These are phyloP conservation scores for Scheffersomyces coipomensis DNA, from an alignment of 805 yeast species.

Conservation along the genomic window DNA sequence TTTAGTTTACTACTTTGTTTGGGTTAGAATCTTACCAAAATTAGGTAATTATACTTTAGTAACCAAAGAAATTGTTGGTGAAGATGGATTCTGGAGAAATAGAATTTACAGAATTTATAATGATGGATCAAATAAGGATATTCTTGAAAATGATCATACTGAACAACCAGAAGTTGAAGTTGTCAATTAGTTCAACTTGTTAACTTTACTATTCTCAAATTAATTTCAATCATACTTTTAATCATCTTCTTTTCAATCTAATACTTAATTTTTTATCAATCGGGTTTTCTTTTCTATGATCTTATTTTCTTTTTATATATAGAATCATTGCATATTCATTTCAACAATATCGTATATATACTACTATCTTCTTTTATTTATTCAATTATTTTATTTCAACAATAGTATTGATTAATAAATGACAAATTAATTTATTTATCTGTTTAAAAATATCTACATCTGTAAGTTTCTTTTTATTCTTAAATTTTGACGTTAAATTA, in stretches of 20 bases:
- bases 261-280: background rate
- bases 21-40: slow-evolving; percentile 59
- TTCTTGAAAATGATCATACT: slow-evolving; percentile 1
- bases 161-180: background rate
- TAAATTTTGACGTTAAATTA: no score
- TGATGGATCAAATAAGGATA: slow-evolving; percentile 9
- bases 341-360: background rate
- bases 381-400: no score
- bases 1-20: slow-evolving; percentile 61
- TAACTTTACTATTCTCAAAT: no score
- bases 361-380: no score
- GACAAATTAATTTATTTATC: no score
- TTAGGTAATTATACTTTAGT: slow-evolving; percentile 51
- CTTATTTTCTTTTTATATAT: background rate
- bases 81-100: slow-evolving; percentile 73
- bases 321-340: background rate
- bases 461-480: no score
- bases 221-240: background rate
- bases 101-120: slow-evolving; percentile 45
- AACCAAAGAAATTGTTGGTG: slow-evolving; percentile 54
- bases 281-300: no score
- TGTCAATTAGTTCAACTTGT: background rate
- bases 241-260: no score
- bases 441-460: no score
- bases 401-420: no score